Evolutionary conservation across 441 rosid species (phyloP).

Genomic region (Pelargonium citronellum): DNA sequence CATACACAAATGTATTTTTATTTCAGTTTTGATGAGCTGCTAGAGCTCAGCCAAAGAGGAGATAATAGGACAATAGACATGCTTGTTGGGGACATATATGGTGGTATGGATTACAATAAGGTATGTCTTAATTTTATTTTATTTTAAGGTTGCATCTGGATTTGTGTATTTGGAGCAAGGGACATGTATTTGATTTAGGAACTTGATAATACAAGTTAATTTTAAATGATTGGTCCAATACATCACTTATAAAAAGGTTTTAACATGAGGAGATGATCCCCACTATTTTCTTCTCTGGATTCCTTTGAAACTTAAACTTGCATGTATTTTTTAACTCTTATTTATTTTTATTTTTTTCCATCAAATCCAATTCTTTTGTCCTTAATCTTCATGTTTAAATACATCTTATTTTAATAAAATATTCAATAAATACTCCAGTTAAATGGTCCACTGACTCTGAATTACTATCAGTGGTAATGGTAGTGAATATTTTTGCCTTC

Average conservation of each 20-base stretch:
- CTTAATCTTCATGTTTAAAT: neutral
- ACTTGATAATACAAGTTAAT: neutral
- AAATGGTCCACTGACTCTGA: slow-evolving; percentile 6
- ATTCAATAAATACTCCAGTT: slow-evolving; percentile 7
- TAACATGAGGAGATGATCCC: neutral
- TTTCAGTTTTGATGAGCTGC: slow-evolving; percentile 90
- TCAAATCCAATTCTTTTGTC: slow-evolving; percentile 3
- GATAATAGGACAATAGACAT: slow-evolving; percentile 90
- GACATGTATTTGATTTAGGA: neutral
- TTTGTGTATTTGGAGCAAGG: neutral
- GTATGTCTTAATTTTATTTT: slow-evolving; percentile 34
- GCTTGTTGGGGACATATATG: slow-evolving; percentile 99
- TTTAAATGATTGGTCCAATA: neutral
- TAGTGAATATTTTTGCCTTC: slow-evolving; percentile 3
- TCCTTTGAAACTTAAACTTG: neutral
- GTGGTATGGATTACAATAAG: slow-evolving; percentile 96
- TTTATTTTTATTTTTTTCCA: neutral
- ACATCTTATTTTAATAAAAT: slow-evolving; percentile 10
- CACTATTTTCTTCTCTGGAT: neutral
- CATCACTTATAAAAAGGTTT: slow-evolving; percentile 1
- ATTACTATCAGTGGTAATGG: slow-evolving; percentile 5
- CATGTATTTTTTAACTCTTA: neutral
- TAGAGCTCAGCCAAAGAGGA: slow-evolving; percentile 97
- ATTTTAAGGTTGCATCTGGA: neutral
- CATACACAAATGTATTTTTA: slow-evolving; percentile 10